Conservation (phyloP, 106 monocot genomes). For the Dendrobium chrysotoxum region DNA sequence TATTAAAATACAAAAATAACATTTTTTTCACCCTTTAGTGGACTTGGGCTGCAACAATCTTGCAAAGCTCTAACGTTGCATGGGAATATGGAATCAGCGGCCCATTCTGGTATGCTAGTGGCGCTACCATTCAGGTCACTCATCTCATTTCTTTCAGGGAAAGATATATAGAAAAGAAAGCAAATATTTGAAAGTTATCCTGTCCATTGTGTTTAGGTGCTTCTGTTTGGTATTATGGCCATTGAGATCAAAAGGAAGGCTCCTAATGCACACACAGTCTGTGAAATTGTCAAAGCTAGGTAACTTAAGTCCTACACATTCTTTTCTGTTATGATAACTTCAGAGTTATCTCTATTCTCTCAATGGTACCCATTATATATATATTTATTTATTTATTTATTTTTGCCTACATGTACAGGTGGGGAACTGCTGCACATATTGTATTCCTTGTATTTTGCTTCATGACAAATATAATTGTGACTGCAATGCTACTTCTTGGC, state of each 20-base stretch:
- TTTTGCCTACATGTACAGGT: constrained; percentile 37
- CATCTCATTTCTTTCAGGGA: not conserved
- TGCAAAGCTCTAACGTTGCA: constrained; percentile 98
- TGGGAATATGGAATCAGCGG: constrained; percentile 98
- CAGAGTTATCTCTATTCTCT: not conserved
- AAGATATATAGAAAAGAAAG: not conserved
- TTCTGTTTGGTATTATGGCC: constrained; percentile 93
- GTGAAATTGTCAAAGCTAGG: constrained; percentile 93
- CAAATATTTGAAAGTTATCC: not conserved
- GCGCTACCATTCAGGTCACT: constrained; percentile 91
- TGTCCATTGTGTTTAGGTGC: constrained; percentile 41
- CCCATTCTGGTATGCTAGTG: constrained; percentile 99
- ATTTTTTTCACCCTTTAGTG: constrained; percentile 34
- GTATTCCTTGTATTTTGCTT: constrained; percentile 94
- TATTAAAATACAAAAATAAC: not conserved
- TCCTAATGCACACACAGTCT: constrained; percentile 88
- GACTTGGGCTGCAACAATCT: constrained; percentile 98
- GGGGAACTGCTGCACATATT: constrained; percentile 82
- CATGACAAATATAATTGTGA: constrained; percentile 97
- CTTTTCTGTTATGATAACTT: not conserved
- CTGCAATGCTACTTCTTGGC: constrained; percentile 95
- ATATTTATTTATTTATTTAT: not conserved
- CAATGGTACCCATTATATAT: not conserved
- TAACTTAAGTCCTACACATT: constrained; percentile 1
- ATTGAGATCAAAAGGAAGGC: constrained; percentile 98